phyloP scores from a whole-genome alignment of 2,329 filamentous ascomycete genomes.

The Seiridium unicorne region DNA sequence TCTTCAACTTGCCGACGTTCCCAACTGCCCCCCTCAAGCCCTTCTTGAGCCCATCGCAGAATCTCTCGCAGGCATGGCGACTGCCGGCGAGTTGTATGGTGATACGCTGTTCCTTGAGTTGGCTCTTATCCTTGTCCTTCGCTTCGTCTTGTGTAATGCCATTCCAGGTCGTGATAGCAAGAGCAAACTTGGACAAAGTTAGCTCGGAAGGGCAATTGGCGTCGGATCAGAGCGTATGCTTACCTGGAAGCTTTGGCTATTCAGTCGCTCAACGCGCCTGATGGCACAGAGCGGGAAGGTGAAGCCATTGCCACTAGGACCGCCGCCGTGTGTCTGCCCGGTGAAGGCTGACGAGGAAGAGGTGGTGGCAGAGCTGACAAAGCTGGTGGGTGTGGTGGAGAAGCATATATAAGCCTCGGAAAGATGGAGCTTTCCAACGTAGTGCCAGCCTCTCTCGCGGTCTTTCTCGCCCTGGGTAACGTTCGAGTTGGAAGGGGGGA shows the following conservation, averaged over 20 bases:
- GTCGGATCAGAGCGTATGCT: slow-evolving; percentile 10
- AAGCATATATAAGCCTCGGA: slow-evolving; percentile 97
- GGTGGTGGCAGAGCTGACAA: slow-evolving; percentile 75
- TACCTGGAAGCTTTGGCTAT: slow-evolving; percentile 83
- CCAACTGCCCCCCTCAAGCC: slow-evolving; percentile 84
- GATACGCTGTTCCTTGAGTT: slow-evolving; percentile 71
- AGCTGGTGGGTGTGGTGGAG: slow-evolving; percentile 88
- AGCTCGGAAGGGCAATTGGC: slow-evolving; percentile 11
- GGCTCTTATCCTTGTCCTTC: slow-evolving; percentile 43
- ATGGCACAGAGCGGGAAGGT: slow-evolving; percentile 91
- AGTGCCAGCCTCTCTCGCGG: slow-evolving; percentile 76
- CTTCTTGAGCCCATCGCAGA: slow-evolving; percentile 93
- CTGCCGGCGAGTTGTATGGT: slow-evolving; percentile 89
- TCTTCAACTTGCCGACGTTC: slow-evolving; percentile 80
- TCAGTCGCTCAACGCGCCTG: slow-evolving; percentile 84
- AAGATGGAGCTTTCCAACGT: slow-evolving; percentile 88
- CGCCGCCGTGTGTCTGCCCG: slow-evolving; percentile 88
- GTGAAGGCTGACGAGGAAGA: slow-evolving; percentile 82
- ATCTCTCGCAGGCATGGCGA: slow-evolving; percentile 85
- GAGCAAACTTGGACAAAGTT: slow-evolving; percentile 63
- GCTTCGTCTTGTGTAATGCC: slow-evolving; percentile 54
- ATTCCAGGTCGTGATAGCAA: slow-evolving; percentile 96
- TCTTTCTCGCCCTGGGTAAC: slow-evolving; percentile 69
- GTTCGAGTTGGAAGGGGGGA: slow-evolving; percentile 72
- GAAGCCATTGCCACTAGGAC: slow-evolving; percentile 93